These are phyloP conservation scores for Haplosporangium sp. DNA, from an alignment of 371 early-diverging fungal species.

Conservation along the genomic window DNA sequence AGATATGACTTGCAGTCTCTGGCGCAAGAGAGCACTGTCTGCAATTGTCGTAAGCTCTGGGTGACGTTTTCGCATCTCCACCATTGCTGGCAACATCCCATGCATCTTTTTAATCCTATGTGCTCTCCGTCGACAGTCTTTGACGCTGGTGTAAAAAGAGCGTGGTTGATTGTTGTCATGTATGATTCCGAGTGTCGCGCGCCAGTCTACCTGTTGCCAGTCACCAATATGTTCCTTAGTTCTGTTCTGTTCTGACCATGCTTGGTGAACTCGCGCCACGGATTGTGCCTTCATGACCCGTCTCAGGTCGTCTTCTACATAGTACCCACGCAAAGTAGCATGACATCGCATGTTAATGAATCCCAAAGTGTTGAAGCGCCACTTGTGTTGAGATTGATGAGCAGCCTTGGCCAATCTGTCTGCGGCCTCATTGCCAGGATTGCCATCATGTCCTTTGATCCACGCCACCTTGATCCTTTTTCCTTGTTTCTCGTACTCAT, in stretches of 20 bases:
- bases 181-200: conserved; percentile 2
- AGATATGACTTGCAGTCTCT: conserved; percentile 1
- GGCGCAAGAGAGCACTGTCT: conserved; percentile 1
- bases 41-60: conserved; percentile 15
- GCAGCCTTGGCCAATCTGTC: background rate
- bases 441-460: conserved; percentile 12
- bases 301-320: conserved; percentile 8
- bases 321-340: background rate
- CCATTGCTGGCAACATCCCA: conserved; percentile 22
- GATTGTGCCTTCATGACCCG: conserved; percentile 8
- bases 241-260: conserved; percentile 10
- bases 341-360: conserved; percentile 9
- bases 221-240: conserved; percentile 9
- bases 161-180: conserved; percentile 11
- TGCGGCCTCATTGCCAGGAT: background rate
- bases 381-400: background rate
- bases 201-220: conserved; percentile 13
- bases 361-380: no score
- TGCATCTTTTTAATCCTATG: conserved; percentile 25
- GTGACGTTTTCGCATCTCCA: conserved; percentile 8
- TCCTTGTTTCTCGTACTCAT: conserved; percentile 6
- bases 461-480: conserved; percentile 1
- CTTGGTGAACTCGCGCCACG: conserved; percentile 3
- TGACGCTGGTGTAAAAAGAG: conserved; percentile 3
- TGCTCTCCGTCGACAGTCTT: conserved; percentile 7